Evolutionary conservation across 345 rosid species (phyloP), one percentile per base, ranked within the genome.

Genomic region (Acer yangbiense): DNA sequence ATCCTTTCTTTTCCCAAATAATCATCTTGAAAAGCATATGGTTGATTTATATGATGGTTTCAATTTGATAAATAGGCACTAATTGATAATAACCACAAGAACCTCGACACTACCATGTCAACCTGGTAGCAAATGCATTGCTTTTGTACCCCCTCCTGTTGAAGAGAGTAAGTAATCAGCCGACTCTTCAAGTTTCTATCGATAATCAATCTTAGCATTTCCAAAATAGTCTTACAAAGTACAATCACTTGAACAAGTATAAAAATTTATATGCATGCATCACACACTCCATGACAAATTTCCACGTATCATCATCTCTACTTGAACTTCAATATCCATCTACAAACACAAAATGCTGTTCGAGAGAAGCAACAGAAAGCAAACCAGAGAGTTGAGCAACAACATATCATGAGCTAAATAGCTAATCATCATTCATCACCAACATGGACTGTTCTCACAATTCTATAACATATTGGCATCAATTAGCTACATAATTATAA

Each of bases 281-380:
- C 35, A 32, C 4, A 32, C 35, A 32, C 35, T 39, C 48, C 27
- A 44, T n/a, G 6, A 10, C 9, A 60, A 25, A 1, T 43, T 60
- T 41, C 39, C 6, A 32, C 4, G 3, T 32, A 43, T 16, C 68
- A 23, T 62, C 35, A 4, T 32, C 35, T 32, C 23, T 20, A 1
- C 9, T 41, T 21, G 55, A 9, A 73, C 41, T 73, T 73, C 55
- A 62, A 25, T 29, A 58, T 11, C 68, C 46, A 46, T 73, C 21
- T 57, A 62, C 41, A 23, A 7, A 73, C 43, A 58, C 17, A 63
- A 13, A 41, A 41, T 32, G 35, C 0, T 32, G 4, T 41, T 41
- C 44, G 9, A 41, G 9, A 8, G 44, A 41, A 41, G 44, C 44
- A 41, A 41, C 44, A 41, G 44, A 41, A 8, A 41, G 35, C 35